Evolutionary conservation across 108 stramenopile species (phyloP).

Genomic region (Cyclotella cryptica): DNA sequence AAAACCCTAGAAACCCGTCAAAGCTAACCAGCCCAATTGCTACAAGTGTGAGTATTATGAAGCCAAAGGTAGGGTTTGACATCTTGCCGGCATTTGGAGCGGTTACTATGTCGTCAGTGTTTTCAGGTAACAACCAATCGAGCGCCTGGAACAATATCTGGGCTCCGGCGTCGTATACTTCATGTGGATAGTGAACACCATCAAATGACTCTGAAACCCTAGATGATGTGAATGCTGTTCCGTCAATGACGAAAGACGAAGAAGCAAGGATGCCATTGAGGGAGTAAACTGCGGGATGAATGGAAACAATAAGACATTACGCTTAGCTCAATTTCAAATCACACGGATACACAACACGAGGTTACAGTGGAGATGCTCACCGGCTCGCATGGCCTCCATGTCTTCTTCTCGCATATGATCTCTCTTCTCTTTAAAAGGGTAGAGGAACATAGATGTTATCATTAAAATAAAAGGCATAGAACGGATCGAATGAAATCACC

Average conservation of each 20-base stretch:
- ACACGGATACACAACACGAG: too few relatives aligned
- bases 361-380: neutral
- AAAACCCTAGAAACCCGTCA: constrained; percentile 88
- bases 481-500: neutral
- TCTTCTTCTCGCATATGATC: constrained; percentile 80
- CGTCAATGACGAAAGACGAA: constrained; percentile 81
- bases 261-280: constrained; percentile 53
- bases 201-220: constrained; percentile 82
- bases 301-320: neutral
- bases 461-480: neutral
- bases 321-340: neutral
- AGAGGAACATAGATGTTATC: neutral
- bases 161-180: constrained; percentile 82
- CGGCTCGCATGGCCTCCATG: constrained; percentile 70
- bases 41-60: constrained; percentile 70
- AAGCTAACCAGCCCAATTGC: constrained; percentile 69
- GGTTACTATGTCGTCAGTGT: constrained; percentile 29
- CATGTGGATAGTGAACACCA: constrained; percentile 89
- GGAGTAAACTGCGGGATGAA: constrained; percentile 45
- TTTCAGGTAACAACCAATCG: constrained; percentile 80
- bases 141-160: constrained; percentile 85
- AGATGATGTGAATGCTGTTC: constrained; percentile 66
- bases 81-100: constrained; percentile 69
- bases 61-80: constrained; percentile 72
- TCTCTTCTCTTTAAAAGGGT: constrained; percentile 58